A percentile compares a stretch with the other conserved stretches of the same genome.
These are phyloP conservation scores for Echeveria elegans DNA, from an alignment of 164 flowering plant species.

Conservation along the genomic window DNA sequence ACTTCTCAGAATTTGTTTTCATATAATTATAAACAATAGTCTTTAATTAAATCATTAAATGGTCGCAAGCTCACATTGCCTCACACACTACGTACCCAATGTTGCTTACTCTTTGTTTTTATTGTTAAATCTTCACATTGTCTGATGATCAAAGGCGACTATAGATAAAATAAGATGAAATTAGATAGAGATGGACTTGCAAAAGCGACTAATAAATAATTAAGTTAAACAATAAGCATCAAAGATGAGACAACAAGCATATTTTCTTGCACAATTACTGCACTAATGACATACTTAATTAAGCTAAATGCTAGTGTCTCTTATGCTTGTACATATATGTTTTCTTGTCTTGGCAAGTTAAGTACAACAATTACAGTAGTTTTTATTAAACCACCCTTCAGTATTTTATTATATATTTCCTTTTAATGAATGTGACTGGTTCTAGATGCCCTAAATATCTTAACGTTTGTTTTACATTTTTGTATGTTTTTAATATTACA, in stretches of 20 bases:
- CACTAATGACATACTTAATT: neutral
- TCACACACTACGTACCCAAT: neutral
- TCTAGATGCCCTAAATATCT: neutral
- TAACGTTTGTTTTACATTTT: too few species aligned
- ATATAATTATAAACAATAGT: too few species aligned
- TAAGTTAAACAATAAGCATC: neutral
- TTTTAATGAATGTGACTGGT: neutral
- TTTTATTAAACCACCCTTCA: neutral
- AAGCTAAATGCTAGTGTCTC: neutral
- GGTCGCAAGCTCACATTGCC: neutral
- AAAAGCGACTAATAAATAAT: neutral
- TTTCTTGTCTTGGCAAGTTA: neutral
- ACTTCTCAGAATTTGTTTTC: neutral
- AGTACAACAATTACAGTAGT: neutral
- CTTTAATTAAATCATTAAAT: too few species aligned
- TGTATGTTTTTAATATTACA: too few species aligned
- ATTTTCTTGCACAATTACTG: neutral
- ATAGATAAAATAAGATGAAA: neutral
- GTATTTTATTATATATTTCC: too few species aligned
- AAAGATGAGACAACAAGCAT: slow-evolving; percentile 3
- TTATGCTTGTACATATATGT: neutral
- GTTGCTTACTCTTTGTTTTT: neutral
- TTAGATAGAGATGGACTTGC: neutral
- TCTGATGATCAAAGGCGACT: neutral
- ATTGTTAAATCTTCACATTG: neutral